Percentiles rank a stretch among this genome's conserved stretches.
These are phyloP conservation scores for Rhizophagus prolifer DNA, from an alignment of 192 early-diverging fungal species.

Conservation along the genomic window DNA sequence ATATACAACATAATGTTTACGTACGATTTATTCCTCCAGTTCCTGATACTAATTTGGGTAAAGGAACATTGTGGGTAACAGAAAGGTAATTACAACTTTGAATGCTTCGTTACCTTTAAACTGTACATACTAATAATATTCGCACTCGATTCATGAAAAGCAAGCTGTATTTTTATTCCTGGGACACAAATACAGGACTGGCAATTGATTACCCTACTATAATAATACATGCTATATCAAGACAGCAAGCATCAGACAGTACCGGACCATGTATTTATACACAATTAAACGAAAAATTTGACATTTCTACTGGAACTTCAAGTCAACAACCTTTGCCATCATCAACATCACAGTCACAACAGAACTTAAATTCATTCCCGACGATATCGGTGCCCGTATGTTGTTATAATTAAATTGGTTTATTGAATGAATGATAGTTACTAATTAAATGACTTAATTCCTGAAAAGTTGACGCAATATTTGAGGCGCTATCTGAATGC, in stretches of 20 bases:
- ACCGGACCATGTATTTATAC: constrained; percentile 56
- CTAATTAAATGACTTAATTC: background rate
- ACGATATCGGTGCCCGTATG: constrained; percentile 52
- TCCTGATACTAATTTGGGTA: constrained; percentile 27
- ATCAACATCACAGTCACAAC: constrained; percentile 25
- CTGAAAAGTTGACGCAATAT: constrained; percentile 61
- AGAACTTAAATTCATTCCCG: constrained; percentile 59
- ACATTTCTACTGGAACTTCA: background rate
- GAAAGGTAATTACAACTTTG: constrained; percentile 42
- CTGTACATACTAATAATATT: background rate
- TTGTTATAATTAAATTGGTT: background rate
- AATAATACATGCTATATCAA: constrained; percentile 64
- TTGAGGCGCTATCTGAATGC: constrained; percentile 59
- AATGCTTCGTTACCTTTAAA: background rate
- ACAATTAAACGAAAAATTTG: constrained; percentile 45
- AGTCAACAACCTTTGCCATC: no score
- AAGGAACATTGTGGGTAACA: constrained; percentile 48
- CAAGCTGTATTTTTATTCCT: constrained; percentile 50
- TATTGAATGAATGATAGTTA: background rate
- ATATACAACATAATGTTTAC: constrained; percentile 27
- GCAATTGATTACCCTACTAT: constrained; percentile 62
- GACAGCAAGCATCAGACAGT: constrained; percentile 29
- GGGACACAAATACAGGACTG: constrained; percentile 39
- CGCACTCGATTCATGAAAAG: constrained; percentile 25
- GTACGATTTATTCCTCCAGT: constrained; percentile 32